Evolutionary conservation across 257 asterid species (phyloP), one percentile per base, ranked within the genome.

Genomic region (Gentiana dahurica): DNA sequence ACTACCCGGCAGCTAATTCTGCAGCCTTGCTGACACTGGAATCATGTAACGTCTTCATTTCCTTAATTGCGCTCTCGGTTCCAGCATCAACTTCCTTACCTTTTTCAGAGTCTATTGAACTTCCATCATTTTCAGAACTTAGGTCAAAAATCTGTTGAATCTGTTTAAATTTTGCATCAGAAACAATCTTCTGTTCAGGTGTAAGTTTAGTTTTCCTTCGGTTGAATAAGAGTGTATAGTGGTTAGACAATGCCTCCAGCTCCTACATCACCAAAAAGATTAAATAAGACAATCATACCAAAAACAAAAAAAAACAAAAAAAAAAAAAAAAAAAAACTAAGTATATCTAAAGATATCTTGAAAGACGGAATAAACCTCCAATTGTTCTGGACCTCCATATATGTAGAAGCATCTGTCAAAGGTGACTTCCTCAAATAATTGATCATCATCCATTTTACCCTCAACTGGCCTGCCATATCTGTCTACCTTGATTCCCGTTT

Each of bases 371-470:
- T 55, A 43, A 59, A 88, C 97, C 99, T 92, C 97, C 88, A 92
- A 72, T 68, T 85, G 94, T 75, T 88, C 99, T 34, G 99, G 99
- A 73, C 97, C 99, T 71, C 99, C 97, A 59, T 92, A 92, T 57
- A 92, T 92, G 63, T 92, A 92, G 72, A 92, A 92, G 87, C 97
- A 92, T 75, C 97, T 74, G 64, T 92, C 95, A 73, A 92, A 88
- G 53, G 85, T 75, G 64, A 81, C 78, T 61, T 92, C 99, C 75
- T 91, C 95, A 60, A 75, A 75, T 52, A 81, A 77, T 59, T 84
- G 95, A 74, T 85, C 94, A 63, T 80, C 94, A 44, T 79, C 94
- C 33, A 60, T 57, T 57, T 55, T 68, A 63, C 79, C 90, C 58
- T 68, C 87, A 66, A 72, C 68, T 59, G 63, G 71, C 60, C 69